phyloP scores from a whole-genome alignment of 2,329 filamentous ascomycete genomes.

The Aspergillus felis region DNA sequence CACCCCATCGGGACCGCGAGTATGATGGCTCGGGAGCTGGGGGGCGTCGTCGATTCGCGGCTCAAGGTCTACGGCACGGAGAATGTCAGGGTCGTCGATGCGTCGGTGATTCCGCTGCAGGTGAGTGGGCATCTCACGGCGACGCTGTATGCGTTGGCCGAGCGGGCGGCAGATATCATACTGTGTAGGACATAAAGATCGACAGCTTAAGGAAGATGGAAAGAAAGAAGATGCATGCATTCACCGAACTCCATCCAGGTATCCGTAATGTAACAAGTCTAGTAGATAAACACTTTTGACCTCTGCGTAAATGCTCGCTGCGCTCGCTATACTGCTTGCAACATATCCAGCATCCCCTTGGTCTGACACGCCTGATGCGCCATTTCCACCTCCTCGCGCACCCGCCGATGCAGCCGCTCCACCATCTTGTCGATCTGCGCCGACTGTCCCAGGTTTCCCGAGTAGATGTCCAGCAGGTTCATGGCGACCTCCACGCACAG shows the following conservation, averaged over 20 bases:
- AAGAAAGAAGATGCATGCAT: background rate
- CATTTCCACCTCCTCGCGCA: slow-evolving; percentile 73
- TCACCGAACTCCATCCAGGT: slow-evolving; percentile 14
- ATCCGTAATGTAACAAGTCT: background rate
- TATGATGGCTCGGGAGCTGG: background rate
- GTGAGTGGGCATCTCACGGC: background rate
- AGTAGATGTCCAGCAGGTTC: slow-evolving; percentile 81
- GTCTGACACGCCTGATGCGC: slow-evolving; percentile 79
- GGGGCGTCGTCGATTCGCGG: background rate
- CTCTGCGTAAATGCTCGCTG: too few species aligned
- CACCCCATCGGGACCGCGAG: background rate
- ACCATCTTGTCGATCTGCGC: slow-evolving; percentile 69
- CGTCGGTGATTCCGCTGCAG: slow-evolving; percentile 3
- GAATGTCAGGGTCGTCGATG: slow-evolving; percentile 1
- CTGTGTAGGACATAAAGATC: background rate
- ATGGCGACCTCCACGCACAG: slow-evolving; percentile 80
- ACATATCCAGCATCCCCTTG: slow-evolving; percentile 81
- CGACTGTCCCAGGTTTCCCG: slow-evolving; percentile 70
- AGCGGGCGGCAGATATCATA: background rate
- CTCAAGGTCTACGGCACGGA: background rate
- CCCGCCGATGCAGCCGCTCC: slow-evolving; percentile 63
- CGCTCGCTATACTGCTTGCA: slow-evolving; percentile 42
- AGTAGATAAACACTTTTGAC: too few species aligned
- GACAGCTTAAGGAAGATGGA: background rate
- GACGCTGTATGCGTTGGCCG: background rate